phyloP scores from a whole-genome alignment of 169 alveolate species.

The Toxoplasma gondii region DNA sequence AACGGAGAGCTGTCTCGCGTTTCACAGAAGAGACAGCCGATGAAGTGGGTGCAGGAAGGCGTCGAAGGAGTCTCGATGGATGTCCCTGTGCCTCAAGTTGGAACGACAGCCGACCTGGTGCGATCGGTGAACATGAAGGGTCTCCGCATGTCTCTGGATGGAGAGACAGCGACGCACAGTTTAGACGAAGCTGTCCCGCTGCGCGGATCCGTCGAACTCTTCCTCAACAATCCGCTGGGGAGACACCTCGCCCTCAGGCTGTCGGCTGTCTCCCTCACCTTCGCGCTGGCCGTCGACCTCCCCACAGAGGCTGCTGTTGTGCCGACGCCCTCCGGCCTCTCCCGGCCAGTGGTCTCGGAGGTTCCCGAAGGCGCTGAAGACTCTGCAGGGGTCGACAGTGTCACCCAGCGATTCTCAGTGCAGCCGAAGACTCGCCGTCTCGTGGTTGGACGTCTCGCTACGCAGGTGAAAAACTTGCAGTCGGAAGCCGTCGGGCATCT shows the following conservation, averaged over 20 bases:
- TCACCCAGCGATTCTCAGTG: too few relatives aligned
- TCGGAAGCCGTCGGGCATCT: slow-evolving; percentile 21
- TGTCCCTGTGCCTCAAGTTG: neutral
- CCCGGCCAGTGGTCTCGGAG: neutral
- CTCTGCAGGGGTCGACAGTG: too few relatives aligned
- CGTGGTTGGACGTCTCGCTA: neutral
- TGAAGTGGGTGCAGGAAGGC: neutral
- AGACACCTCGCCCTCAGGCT: neutral
- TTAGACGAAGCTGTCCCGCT: neutral
- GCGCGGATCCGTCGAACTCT: neutral
- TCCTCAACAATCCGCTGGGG: slow-evolving; percentile 24
- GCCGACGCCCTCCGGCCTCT: slow-evolving; percentile 10
- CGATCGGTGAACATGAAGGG: neutral
- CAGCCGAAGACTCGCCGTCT: neutral
- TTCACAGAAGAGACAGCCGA: neutral
- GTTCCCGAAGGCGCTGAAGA: neutral
- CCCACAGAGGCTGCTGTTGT: neutral
- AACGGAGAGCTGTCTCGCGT: neutral
- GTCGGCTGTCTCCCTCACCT: neutral
- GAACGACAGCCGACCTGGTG: neutral
- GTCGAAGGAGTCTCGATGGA: slow-evolving; percentile 17
- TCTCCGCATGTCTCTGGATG: neutral
- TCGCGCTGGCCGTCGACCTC: neutral
- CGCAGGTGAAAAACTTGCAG: neutral
- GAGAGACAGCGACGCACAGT: neutral